These are phyloP conservation scores for Blastomyces parvus DNA, from an alignment of 2,329 filamentous ascomycete genomes.

Conservation along the genomic window DNA sequence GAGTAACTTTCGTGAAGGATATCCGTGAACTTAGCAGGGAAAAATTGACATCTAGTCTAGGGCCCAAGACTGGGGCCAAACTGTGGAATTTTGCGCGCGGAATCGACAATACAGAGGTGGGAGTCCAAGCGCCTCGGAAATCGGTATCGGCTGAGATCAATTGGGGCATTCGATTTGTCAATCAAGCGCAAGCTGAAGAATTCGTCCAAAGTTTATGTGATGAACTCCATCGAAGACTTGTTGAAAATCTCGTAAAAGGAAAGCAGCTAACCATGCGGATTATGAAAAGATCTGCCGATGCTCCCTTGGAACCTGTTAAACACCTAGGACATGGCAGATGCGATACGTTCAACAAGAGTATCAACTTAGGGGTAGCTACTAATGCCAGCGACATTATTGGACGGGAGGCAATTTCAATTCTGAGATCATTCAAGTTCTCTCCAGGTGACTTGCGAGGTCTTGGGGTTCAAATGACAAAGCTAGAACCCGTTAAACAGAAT, in stretches of 20 bases:
- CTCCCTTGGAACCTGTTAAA: conserved; percentile 83
- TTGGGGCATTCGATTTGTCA: conserved; percentile 94
- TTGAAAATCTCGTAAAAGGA: conserved; percentile 78
- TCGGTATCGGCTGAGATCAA: conserved; percentile 96
- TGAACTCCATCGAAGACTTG: conserved; percentile 69
- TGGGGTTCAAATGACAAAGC: conserved; percentile 85
- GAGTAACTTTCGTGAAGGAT: conserved; percentile 72
- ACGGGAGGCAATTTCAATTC: conserved; percentile 74
- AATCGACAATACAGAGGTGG: conserved; percentile 76
- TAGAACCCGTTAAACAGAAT: conserved; percentile 63
- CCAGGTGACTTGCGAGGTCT: conserved; percentile 89
- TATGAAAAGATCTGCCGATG: conserved; percentile 77
- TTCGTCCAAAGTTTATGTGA: conserved; percentile 78
- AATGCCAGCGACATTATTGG: conserved; percentile 61
- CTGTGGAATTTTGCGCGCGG: conserved; percentile 84
- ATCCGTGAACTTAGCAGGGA: conserved; percentile 69
- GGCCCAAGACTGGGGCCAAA: conserved; percentile 86
- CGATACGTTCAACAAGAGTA: conserved; percentile 85
- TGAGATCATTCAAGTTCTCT: conserved; percentile 72
- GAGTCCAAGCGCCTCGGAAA: conserved; percentile 75
- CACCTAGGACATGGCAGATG: conserved; percentile 93
- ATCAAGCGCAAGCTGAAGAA: conserved; percentile 82
- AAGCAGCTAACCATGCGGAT: conserved; percentile 87
- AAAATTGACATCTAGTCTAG: conserved; percentile 60
- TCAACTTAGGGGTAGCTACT: conserved; percentile 72